Evolutionary conservation across 106 monocot species (phyloP), one percentile per base, ranked within the genome.

Genomic region (Phalaenopsis equestris): DNA sequence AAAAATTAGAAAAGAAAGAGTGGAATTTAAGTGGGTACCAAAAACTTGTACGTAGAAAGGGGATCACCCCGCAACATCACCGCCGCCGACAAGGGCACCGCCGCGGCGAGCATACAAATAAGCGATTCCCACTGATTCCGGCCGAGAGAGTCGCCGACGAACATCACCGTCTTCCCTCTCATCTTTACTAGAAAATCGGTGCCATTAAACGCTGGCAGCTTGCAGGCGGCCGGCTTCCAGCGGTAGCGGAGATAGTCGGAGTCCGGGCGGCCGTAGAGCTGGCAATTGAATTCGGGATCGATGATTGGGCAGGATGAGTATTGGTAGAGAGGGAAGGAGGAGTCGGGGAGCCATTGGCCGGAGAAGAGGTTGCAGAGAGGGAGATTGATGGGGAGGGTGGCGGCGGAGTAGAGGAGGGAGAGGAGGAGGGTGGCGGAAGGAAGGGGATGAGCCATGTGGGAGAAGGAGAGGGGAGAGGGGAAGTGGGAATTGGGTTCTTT

Each of bases 41-140:
- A 73, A 77, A 90, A 90, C 49, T 81, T 92, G 79, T 68, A 92
- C 55, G 82, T 90, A 42, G 82, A 92, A 39, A 92, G 88, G 56
- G 92, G 92, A 48, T 92, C 92, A 41, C 86, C 86, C 41, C 76
- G 81, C 55, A 82, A 81, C 42, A 86, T 72, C 79, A 86, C 87
- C 0, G 92, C 81, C 24, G 68, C 82, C 45, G 90, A 85, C 43
- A 24, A 78, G 36, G 86, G 84, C 70, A 72, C 86, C 1, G 82
- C 84, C 18, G 90, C 81, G 45, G 85, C 76, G n/a, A 92, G 75
- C 90, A 92, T 86, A 83, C 92, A 92, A 72, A 92, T 82, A 75
- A 92, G 46, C 11, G 92, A 92, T 81, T 92, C 86, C 92, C 92
- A 92, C 67, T 92, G 92, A 56, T 92, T 92, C 38, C 92, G 81